Evolutionary conservation across 805 yeast species (phyloP), one percentile per base, ranked within the genome.

Genomic region (Candida odintsovae): DNA sequence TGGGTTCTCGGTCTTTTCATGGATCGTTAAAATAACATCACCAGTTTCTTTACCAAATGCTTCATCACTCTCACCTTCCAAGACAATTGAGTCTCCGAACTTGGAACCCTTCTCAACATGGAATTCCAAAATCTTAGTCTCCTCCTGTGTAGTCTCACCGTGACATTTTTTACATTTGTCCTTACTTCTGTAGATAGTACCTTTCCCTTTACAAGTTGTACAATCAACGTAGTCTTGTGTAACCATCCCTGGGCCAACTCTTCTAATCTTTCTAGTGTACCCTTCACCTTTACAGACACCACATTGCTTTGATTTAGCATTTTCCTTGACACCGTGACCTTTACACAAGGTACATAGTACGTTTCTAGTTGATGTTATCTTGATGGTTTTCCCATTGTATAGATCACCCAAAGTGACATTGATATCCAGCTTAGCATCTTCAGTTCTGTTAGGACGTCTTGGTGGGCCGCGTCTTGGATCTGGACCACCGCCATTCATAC

Each of bases 101-200:
- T 73, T 69, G 6, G 87, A 73, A 2, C 98, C 98, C 41, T 79
- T 80, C 3, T 80, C 78, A 23, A 92, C 78, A 53, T 80, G 80
- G 49, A 94, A 87, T 57, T 88, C 95, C 48, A 90, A 64, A 10
- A 83, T 76, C 57, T 85, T 83, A 20, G 82, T 75, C 56, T 86
- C 87, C 49, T 82, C 83, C 3, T 70, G 67, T 3, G 77, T 68
- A 22, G 83, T 77, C 7, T 66, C 65, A 3, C 97, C 97, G 19
- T 66, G 62, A 68, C 99, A 92, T 49, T 72, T 73, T 54, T 80
- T 84, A 70, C 99, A 92, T 50, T 72, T 71, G 61, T 89, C 95
- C 60, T 83, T 86, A 23, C 76, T 62, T 43, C 80, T 69, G 56
- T 69, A 76, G 7, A 74, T 68, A 42, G 72, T 66, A 3, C 97